Conservation (phyloP, 352 stramenopile species). For the Thalassiosira mediterranea region DNA sequence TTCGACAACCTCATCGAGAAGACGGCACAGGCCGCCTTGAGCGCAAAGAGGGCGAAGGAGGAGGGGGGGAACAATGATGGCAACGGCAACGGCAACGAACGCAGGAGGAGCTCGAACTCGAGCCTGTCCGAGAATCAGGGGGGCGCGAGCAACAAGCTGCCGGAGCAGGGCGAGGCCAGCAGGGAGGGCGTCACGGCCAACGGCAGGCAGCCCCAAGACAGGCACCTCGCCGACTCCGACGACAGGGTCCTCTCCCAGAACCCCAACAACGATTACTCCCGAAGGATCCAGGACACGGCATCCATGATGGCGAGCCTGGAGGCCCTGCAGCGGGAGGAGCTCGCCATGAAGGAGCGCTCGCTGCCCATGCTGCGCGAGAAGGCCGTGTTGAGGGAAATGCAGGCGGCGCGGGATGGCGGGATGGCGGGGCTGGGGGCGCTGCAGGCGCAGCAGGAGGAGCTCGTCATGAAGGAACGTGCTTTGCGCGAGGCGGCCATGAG, state of each 20-base stretch:
- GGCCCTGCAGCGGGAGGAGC: slow-evolving; percentile 6
- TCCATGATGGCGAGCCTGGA: slow-evolving; percentile 6
- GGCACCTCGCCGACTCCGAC: too few relatives aligned
- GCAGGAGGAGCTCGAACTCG: neutral
- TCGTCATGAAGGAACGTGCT: neutral
- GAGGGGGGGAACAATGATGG: neutral
- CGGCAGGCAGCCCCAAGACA: too few relatives aligned
- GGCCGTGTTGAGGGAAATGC: too few relatives aligned
- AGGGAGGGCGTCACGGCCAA: too few relatives aligned
- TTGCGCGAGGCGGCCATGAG: neutral
- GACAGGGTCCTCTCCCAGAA: too few relatives aligned
- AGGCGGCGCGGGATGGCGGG: too few relatives aligned
- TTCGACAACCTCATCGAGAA: slow-evolving; percentile 17
- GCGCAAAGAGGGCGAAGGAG: neutral
- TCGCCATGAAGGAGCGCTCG: neutral
- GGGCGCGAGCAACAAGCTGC: too few relatives aligned
- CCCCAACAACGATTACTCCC: neutral
- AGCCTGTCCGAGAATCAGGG: slow-evolving; percentile 1
- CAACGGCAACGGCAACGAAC: neutral
- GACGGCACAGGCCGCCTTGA: too few relatives aligned
- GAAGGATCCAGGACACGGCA: neutral
- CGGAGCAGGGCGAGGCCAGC: too few relatives aligned
- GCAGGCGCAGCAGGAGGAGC: neutral
- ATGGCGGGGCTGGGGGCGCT: neutral
- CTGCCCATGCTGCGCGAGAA: too few relatives aligned